phyloP scores from a whole-genome alignment of 345 rosid species.

The Pugionium dolabratum region DNA sequence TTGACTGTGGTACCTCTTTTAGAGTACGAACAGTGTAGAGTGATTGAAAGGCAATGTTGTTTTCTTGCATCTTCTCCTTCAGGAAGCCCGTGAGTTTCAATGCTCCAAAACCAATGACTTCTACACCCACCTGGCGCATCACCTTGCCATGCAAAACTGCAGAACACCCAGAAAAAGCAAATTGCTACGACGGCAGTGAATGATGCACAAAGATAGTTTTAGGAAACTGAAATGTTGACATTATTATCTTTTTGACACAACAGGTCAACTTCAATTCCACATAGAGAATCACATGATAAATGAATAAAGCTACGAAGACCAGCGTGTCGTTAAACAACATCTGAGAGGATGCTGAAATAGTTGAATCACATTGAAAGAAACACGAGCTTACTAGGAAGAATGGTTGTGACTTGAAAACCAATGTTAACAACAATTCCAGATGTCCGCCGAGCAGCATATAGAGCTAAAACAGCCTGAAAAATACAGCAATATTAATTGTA shows the following conservation, averaged over 20 bases:
- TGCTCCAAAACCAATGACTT: slow-evolving; percentile 80
- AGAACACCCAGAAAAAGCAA: slow-evolving; percentile 29
- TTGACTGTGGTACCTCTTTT: slow-evolving; percentile 65
- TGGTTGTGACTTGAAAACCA: slow-evolving; percentile 85
- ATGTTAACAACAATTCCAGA: slow-evolving; percentile 90
- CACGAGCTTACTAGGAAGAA: slow-evolving; percentile 76
- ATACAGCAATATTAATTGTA: not conserved
- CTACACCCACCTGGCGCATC: slow-evolving; percentile 87
- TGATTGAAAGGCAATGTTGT: slow-evolving; percentile 64
- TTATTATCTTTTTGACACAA: slow-evolving; percentile 17
- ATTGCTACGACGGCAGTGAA: slow-evolving; percentile 27
- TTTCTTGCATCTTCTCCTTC: slow-evolving; percentile 77
- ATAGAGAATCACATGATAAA: not conserved
- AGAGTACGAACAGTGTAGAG: slow-evolving; percentile 76
- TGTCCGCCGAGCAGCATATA: slow-evolving; percentile 68
- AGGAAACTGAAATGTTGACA: not conserved
- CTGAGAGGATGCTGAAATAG: not conserved
- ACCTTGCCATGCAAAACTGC: slow-evolving; percentile 90
- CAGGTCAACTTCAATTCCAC: slow-evolving; percentile 16
- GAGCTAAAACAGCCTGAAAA: slow-evolving; percentile 79
- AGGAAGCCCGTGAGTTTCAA: slow-evolving; percentile 84
- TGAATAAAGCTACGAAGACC: not conserved
- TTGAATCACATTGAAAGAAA: not conserved
- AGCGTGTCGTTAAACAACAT: slow-evolving; percentile 4
- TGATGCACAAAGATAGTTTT: slow-evolving; percentile 13